Evolutionary conservation across 2,329 filamentous ascomycete genomes (phyloP).

Genomic region (Penicillium sp.): DNA sequence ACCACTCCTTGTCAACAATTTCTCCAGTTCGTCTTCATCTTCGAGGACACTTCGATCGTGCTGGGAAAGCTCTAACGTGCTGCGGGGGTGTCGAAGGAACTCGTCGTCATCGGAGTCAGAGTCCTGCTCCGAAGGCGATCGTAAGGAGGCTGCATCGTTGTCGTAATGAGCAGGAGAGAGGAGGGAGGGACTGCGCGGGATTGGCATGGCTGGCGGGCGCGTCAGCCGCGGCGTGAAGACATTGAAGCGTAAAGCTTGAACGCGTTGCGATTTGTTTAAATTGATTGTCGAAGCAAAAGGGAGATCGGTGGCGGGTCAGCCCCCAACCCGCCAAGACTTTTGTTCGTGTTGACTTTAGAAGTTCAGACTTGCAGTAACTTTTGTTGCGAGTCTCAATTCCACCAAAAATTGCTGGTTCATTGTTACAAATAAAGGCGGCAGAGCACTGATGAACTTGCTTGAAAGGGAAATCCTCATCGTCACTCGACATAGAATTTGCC

Average conservation of each 20-base stretch:
- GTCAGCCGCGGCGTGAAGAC: slow-evolving; percentile 25
- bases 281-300: slow-evolving; percentile 5
- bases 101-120: slow-evolving; percentile 77
- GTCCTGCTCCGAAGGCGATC: slow-evolving; percentile 66
- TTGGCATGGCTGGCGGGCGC: slow-evolving; percentile 24
- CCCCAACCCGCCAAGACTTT: slow-evolving; percentile 16
- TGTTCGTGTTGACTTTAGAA: neutral
- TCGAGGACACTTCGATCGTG: slow-evolving; percentile 71
- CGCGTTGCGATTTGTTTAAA: neutral
- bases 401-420: neutral
- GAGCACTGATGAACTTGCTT: neutral
- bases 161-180: slow-evolving; percentile 68
- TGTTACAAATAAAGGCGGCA: neutral
- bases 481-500: no score
- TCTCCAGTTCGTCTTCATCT: slow-evolving; percentile 68
- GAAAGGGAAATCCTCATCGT: neutral
- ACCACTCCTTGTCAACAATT: slow-evolving; percentile 46
- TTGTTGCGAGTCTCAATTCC: neutral
- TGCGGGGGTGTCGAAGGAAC: slow-evolving; percentile 65
- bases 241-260: slow-evolving; percentile 20
- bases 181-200: slow-evolving; percentile 46
- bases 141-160: slow-evolving; percentile 68
- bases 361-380: neutral
- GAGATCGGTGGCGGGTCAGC: slow-evolving; percentile 10
- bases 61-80: slow-evolving; percentile 68